Conservation (phyloP, 1,139 yeast species). For the Pneumocystis jirovecii region DNA sequence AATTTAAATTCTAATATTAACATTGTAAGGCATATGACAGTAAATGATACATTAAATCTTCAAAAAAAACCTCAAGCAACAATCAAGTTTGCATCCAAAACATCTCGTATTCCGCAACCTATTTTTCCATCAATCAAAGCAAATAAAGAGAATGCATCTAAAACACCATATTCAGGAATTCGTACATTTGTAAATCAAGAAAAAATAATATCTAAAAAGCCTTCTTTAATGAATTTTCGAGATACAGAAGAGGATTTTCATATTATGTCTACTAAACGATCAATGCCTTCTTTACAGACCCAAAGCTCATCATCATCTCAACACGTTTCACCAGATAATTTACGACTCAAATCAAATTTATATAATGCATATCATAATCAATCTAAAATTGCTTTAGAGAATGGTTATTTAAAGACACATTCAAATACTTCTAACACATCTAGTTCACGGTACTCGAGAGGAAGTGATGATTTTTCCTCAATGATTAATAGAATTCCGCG, state of each 20-base stretch:
- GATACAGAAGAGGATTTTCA: not conserved
- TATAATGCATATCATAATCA: not conserved
- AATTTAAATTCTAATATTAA: not conserved
- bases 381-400: not conserved
- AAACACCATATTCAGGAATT: not conserved
- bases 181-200: not conserved
- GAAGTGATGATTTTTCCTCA: not conserved
- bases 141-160: not conserved
- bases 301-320: slow-evolving; percentile 11
- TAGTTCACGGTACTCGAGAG: not conserved
- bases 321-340: slow-evolving; percentile 9
- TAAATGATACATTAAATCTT: not conserved
- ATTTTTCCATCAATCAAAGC: slow-evolving; percentile 7
- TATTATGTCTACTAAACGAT: slow-evolving; percentile 13
- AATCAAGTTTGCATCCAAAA: slow-evolving; percentile 6
- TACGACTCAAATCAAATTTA: not conserved
- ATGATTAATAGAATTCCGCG: not conserved
- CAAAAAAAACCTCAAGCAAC: slow-evolving; percentile 4
- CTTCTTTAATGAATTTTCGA: slow-evolving; percentile 12
- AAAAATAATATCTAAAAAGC: slow-evolving; percentile 10
- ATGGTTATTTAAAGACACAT: not conserved
- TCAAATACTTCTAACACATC: not conserved
- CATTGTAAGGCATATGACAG: not conserved
- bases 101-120: slow-evolving; percentile 14
- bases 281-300: slow-evolving; percentile 14